Conservation (phyloP, 345 rosid species). For the Eutrema heterophyllum region DNA sequence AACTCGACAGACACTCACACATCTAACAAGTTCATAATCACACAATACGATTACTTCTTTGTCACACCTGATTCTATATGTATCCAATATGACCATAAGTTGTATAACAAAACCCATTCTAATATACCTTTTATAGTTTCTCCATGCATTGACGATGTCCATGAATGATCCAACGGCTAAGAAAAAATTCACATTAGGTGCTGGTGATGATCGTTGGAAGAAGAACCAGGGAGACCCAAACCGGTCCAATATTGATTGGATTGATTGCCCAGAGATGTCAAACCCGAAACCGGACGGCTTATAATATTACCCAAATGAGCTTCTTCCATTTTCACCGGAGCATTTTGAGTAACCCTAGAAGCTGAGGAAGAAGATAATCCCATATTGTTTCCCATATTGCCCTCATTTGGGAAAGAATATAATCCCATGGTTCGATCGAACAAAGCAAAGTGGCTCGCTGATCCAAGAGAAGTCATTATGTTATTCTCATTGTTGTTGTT, state of each 20-base stretch:
- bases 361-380: constrained; percentile 13
- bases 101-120: constrained; percentile 26
- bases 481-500: constrained; percentile 24
- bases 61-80: constrained; percentile 24
- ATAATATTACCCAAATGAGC: constrained; percentile 11
- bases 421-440: constrained; percentile 29
- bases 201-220: constrained; percentile 24
- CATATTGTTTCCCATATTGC: constrained; percentile 17
- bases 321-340: constrained; percentile 29
- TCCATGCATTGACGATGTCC: constrained; percentile 10
- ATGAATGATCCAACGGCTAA: background rate
- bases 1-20: constrained; percentile 18
- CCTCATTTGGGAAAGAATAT: constrained; percentile 26
- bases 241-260: constrained; percentile 32
- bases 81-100: constrained; percentile 5
- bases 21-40: constrained; percentile 26
- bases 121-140: constrained; percentile 20
- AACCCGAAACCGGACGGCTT: constrained; percentile 21
- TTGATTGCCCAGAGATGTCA: constrained; percentile 22
- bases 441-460: constrained; percentile 17
- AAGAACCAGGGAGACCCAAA: constrained; percentile 19
- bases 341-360: constrained; percentile 27
- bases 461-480: constrained; percentile 28
- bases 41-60: constrained; percentile 24
- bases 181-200: constrained; percentile 21